A percentile compares a stretch with the other conserved stretches of the same genome.
phyloP scores from a whole-genome alignment of 345 rosid genomes.

The Boechera retrofracta region DNA sequence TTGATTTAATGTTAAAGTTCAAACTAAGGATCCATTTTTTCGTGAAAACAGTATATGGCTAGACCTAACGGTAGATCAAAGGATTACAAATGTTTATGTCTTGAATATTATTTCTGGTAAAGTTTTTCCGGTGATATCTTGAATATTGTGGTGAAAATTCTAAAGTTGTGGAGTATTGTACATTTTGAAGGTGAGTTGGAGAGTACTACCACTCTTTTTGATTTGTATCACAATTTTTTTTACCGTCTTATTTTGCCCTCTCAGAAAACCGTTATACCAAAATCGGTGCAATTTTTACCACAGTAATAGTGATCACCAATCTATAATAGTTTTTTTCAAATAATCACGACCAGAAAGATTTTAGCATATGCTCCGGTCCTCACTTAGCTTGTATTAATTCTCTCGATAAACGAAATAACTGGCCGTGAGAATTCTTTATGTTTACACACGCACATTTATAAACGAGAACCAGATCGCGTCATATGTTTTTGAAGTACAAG shows the following conservation, averaged over 20 bases:
- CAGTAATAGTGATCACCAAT: neutral
- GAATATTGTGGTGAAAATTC: too few relatives aligned
- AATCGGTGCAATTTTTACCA: neutral
- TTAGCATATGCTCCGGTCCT: neutral
- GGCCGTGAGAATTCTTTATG: neutral
- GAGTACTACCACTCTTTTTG: neutral
- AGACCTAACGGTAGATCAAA: too few relatives aligned
- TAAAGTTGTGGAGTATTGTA: too few relatives aligned
- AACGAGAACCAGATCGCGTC: neutral
- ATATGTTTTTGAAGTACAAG: constrained; percentile 25
- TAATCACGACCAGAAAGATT: neutral
- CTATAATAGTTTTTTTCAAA: neutral
- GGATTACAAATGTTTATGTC: too few relatives aligned
- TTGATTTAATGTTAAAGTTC: neutral
- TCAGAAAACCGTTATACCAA: too few relatives aligned
- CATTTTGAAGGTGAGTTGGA: too few relatives aligned
- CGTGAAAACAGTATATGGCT: too few relatives aligned
- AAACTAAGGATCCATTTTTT: neutral
- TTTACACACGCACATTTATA: neutral
- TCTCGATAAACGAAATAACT: neutral
- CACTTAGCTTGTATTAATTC: neutral
- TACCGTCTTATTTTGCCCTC: too few relatives aligned
- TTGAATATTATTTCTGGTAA: too few relatives aligned
- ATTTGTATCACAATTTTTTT: too few relatives aligned
- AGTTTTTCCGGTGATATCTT: too few relatives aligned